Evolutionary conservation across 345 rosid species (phyloP), one percentile per base, ranked within the genome.

Genomic region (Excoecaria agallocha): DNA sequence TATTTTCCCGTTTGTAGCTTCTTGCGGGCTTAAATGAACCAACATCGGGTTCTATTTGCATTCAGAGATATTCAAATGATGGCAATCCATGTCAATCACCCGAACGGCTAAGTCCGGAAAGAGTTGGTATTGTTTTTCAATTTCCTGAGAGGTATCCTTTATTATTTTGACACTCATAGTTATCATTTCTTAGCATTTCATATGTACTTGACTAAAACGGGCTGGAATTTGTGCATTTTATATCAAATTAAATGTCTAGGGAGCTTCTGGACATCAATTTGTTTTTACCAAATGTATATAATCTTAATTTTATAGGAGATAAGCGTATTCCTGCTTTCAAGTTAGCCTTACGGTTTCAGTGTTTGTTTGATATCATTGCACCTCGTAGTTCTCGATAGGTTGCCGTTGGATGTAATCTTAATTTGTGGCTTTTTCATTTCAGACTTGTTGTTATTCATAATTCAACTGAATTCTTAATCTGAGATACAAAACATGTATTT

Each of bases 111-210:
- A 55, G 81, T 67, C 83, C 95, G 4, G 91, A 88, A 78, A 94
- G 85, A 69, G 97, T 94, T 61, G 97, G 97, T 57, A 94, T 94
- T 60, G 92, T 94, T 75, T 94, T 92, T 78, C 98, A 94, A 77
- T 92, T 94, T 80, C 98, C 98, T 0, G 98, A 94, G 89, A 91
- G 97, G 97, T 94, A 84, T 24, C 22, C 41, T 4, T 71, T 52
- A 12, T 38, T 55, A 39, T 15, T 58, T 35, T 45, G 46, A 50
- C 19, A 62, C 12, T 41, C 45, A 22, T 22, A 6, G 3, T 64
- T n/a, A 11, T 13, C 8, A 22, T 56, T 43, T 3, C 30, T 8
- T 58, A 8, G 62, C 12, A 58, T 57, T 11, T 41, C 8, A 39
- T 39, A 16, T 39, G 17, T 16, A 13, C 5, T 15, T 15, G 45